phyloP scores from a whole-genome alignment of 805 yeast genomes.

The Danielozyma ontarioensis region DNA sequence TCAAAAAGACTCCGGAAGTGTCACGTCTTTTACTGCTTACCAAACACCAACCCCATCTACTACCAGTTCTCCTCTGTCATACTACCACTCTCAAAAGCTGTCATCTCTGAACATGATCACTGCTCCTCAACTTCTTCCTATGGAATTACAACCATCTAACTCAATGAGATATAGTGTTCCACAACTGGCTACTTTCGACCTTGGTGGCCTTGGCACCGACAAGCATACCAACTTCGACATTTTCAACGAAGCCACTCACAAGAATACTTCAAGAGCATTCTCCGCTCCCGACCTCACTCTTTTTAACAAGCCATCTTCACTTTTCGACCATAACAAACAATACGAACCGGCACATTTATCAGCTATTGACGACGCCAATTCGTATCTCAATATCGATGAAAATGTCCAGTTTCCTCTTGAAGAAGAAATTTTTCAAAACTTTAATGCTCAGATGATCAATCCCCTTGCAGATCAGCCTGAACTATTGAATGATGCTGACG shows the following conservation, averaged over 20 bases:
- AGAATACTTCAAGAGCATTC: slow-evolving; percentile 7
- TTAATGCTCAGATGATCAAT: background rate
- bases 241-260: slow-evolving; percentile 1
- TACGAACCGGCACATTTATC: no score
- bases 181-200: slow-evolving; percentile 7
- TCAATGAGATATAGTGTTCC: no score
- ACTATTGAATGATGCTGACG: background rate
- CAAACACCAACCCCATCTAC: slow-evolving; percentile 7
- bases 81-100: no score
- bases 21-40: slow-evolving; percentile 3
- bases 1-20: slow-evolving; percentile 14
- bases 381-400: no score
- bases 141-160: background rate
- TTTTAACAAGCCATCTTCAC: slow-evolving; percentile 4
- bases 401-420: no score
- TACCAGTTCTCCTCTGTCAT: slow-evolving; percentile 7
- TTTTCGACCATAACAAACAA: slow-evolving; percentile 6
- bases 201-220: slow-evolving; percentile 5
- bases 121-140: slow-evolving; percentile 3
- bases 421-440: no score
- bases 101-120: slow-evolving; percentile 5
- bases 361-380: no score
- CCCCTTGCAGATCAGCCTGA: no score
- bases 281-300: slow-evolving; percentile 14
- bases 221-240: slow-evolving; percentile 7